A percentile compares a stretch with the other conserved stretches of the same genome.
Conservation (phyloP, 768 basidiomycete species). For the Collybia nuda region DNA sequence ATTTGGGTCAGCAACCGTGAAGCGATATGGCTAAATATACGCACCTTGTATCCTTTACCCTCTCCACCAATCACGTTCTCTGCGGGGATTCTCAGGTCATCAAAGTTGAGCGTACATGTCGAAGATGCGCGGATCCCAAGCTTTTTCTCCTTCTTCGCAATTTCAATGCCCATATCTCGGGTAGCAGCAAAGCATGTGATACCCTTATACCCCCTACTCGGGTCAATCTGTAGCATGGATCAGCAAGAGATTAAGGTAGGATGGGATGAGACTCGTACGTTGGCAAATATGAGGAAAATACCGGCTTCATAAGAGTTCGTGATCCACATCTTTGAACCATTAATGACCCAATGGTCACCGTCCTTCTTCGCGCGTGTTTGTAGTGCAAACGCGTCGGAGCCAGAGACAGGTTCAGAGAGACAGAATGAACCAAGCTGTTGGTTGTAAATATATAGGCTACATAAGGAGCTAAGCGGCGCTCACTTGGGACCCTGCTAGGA, state of each 20-base stretch:
- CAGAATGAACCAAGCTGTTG: constrained; percentile 92
- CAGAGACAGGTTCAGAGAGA: constrained; percentile 88
- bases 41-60: constrained; percentile 88
- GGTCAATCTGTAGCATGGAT: constrained; percentile 55
- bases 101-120: constrained; percentile 92
- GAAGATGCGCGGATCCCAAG: constrained; percentile 95
- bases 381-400: constrained; percentile 96
- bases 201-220: constrained; percentile 95
- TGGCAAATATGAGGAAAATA: constrained; percentile 93
- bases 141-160: constrained; percentile 99
- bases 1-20: not conserved
- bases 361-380: constrained; percentile 91
- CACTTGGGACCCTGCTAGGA: constrained; percentile 77
- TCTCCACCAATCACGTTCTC: constrained; percentile 92
- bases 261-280: constrained; percentile 44
- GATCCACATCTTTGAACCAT: constrained; percentile 99
- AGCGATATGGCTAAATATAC: not conserved
- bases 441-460: not conserved
- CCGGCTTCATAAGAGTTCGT: constrained; percentile 94
- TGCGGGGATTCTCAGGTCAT: constrained; percentile 80
- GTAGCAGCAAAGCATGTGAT: constrained; percentile 98
- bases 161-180: constrained; percentile 94
- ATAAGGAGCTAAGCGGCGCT: constrained; percentile 2
- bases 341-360: constrained; percentile 82
- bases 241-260: not conserved